phyloP scores from a whole-genome alignment of 139 green algal genomes.

The Astrephomene gubernaculifera region DNA sequence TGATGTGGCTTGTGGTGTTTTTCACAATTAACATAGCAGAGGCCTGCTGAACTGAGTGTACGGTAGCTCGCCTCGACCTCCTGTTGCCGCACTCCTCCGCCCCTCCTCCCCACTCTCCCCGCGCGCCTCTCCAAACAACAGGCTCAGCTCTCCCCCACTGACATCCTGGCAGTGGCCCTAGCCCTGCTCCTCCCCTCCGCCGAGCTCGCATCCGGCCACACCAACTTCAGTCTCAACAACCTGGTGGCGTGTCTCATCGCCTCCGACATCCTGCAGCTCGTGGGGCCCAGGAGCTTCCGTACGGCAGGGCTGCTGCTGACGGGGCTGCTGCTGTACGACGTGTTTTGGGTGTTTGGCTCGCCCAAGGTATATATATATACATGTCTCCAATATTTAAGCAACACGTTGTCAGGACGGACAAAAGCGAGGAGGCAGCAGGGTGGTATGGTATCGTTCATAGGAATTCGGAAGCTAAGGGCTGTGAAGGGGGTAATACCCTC shows the following conservation, averaged over 20 bases:
- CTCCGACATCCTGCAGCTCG: conserved; percentile 64
- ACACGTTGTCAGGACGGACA: too few species aligned
- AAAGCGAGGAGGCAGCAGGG: too few species aligned
- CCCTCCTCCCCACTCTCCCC: too few species aligned
- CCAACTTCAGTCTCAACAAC: conserved; percentile 90
- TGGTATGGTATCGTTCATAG: too few species aligned
- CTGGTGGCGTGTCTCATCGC: conserved; percentile 66
- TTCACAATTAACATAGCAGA: too few species aligned
- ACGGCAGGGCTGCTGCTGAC: conserved; percentile 79
- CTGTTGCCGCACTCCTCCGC: too few species aligned
- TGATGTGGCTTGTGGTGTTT: too few species aligned
- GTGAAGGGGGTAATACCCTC: too few species aligned
- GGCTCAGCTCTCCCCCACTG: conserved; percentile 47
- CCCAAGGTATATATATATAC: conserved; percentile 34
- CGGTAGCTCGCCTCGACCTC: too few species aligned
- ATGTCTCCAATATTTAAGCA: too few species aligned
- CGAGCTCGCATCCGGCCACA: conserved; percentile 69
- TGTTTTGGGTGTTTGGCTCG: conserved; percentile 74
- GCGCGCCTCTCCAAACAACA: not conserved
- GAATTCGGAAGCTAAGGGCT: too few species aligned
- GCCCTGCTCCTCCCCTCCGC: conserved; percentile 63
- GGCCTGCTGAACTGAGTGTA: too few species aligned
- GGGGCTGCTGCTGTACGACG: conserved; percentile 94
- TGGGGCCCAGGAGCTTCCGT: conserved; percentile 83
- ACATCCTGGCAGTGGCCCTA: conserved; percentile 53